Evolutionary conservation across 306 rosid species (phyloP).

Genomic region (Rubus idaeus): DNA sequence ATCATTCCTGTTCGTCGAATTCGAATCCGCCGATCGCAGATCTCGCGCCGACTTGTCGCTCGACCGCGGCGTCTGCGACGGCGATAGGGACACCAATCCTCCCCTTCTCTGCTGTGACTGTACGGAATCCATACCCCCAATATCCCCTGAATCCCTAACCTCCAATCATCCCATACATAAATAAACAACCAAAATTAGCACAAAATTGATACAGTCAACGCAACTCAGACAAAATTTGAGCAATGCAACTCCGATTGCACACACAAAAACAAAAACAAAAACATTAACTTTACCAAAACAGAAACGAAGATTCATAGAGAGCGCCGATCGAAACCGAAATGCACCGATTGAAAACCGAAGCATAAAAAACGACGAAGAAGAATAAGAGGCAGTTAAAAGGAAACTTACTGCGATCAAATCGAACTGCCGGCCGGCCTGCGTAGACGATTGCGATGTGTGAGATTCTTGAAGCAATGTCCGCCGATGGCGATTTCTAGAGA

Average conservation of each 20-base stretch:
- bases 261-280: background rate
- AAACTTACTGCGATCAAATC: slow-evolving; percentile 41
- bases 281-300: background rate
- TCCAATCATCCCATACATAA: slow-evolving; percentile 10
- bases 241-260: slow-evolving; percentile 9
- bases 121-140: slow-evolving; percentile 51
- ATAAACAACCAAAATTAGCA: slow-evolving; percentile 5
- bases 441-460: slow-evolving; percentile 10
- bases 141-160: background rate
- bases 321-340: slow-evolving; percentile 5
- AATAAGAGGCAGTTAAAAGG: slow-evolving; percentile 1
- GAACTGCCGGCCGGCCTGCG: slow-evolving; percentile 38
- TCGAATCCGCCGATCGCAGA: slow-evolving; percentile 96
- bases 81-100: slow-evolving; percentile 80
- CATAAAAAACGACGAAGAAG: background rate
- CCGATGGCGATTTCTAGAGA: slow-evolving; percentile 21
- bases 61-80: slow-evolving; percentile 93
- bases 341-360: slow-evolving; percentile 40
- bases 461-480: slow-evolving; percentile 29
- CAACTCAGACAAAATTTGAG: background rate
- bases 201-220: slow-evolving; percentile 18
- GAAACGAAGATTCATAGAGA: background rate
- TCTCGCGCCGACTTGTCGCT: slow-evolving; percentile 77
- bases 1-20: slow-evolving; percentile 69
- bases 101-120: slow-evolving; percentile 70